A percentile compares a stretch with the other conserved stretches of the same genome.
These are phyloP conservation scores for Syzygium aromaticum DNA, from an alignment of 345 rosid species.

Conservation along the genomic window DNA sequence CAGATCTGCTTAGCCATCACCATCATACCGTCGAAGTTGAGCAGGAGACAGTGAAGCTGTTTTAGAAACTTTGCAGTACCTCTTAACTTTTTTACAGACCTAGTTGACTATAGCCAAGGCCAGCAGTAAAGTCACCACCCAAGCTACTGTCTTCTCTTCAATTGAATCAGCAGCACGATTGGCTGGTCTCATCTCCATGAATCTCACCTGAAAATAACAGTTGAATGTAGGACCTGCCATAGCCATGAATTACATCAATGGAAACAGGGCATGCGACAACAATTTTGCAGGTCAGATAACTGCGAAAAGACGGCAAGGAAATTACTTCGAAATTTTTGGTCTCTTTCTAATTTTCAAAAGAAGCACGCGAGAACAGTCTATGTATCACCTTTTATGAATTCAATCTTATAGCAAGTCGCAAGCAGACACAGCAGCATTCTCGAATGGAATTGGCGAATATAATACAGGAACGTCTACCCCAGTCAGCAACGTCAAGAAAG, in stretches of 20 bases:
- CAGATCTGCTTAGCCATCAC: not conserved
- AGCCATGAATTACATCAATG: not conserved
- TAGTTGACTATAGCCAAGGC: slow-evolving; percentile 28
- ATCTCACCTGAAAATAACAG: slow-evolving; percentile 43
- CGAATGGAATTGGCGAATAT: slow-evolving; percentile 71
- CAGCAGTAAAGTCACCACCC: slow-evolving; percentile 11
- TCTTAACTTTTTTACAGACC: slow-evolving; percentile 62
- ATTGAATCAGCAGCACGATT: slow-evolving; percentile 18
- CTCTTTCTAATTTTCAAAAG: not conserved
- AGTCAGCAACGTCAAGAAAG: slow-evolving; percentile 47
- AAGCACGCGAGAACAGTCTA: not conserved
- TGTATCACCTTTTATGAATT: not conserved
- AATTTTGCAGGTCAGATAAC: not conserved
- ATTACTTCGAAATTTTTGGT: not conserved
- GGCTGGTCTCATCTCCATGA: slow-evolving; percentile 45
- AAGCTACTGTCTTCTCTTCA: slow-evolving; percentile 11
- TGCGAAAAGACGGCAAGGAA: not conserved
- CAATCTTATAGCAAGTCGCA: not conserved
- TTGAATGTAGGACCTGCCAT: not conserved
- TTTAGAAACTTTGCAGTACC: slow-evolving; percentile 46
- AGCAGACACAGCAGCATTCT: slow-evolving; percentile 59
- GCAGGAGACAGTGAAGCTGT: slow-evolving; percentile 43
- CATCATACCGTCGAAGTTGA: slow-evolving; percentile 6
- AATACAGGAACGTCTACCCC: slow-evolving; percentile 65
- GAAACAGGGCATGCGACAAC: not conserved